Evolutionary conservation across 805 yeast genomes (phyloP), one percentile per base, ranked within the genome.

Genomic region (Tetrapisispora iriomotensis): DNA sequence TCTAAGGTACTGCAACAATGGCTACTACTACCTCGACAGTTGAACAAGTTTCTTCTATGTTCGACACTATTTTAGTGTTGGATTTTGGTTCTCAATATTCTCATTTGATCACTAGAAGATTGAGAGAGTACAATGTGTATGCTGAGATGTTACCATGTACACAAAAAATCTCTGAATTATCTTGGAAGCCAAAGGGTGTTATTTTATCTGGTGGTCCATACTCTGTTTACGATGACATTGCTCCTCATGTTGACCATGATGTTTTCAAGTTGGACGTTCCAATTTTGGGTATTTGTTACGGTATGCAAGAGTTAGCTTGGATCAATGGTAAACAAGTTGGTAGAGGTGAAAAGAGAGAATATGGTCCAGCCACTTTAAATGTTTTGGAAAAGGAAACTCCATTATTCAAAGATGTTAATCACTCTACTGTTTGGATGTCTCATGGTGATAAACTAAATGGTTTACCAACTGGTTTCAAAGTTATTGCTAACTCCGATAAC

Each of bases 61-160:
- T 92, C 67, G 95, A 92, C 75, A 92, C 98, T 70, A 87, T 92
- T 51, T 74, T 92, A 68, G 96, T 92, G 62, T 75, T 92, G 61
- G 98, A 92, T 64, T 92, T 92, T 60, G 98, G 98, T 46, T 92
- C 98, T 45, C 98, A 92, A 70, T 92, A 92, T 70, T 85, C 96
- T 42, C 98, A 92, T 60, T 69, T 92, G 62, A 87, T 92, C 63
- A 88, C 96, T 45, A 82, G 98, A 68, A 84, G 98, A 68, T 75
- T 92, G 53, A 85, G 98, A 74, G 98, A 92, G 66, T 84, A 88
- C 72, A 87, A 92, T 64, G 90, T 92, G 50, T 92, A 92, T 65
- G 97, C 98, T 50, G 98, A 92, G 70, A 92, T 92, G 98, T 75
- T 92, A 48, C 98, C 98, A 51, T 92, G 98, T 69, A 92, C 98